A percentile compares a stretch with the other conserved stretches of the same genome.
Conservation (phyloP, 2,329 filamentous ascomycete species). For the Fusarium metavorans region DNA sequence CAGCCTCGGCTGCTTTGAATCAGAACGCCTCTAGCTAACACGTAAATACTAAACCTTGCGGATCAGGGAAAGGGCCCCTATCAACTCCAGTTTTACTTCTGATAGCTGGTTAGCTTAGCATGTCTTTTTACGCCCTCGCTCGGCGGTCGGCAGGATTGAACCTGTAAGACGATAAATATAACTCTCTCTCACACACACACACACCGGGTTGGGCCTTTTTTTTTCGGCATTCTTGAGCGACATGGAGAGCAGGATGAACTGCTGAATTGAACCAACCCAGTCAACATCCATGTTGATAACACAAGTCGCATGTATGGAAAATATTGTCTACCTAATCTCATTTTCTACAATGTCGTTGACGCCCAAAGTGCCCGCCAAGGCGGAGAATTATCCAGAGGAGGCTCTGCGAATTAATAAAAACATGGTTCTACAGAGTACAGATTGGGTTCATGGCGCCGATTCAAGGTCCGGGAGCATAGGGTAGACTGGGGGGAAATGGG, state of each 20-base stretch:
- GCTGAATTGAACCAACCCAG: neutral
- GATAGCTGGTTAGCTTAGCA: too few species aligned
- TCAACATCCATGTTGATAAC: neutral
- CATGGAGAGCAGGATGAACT: neutral
- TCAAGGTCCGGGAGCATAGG: neutral
- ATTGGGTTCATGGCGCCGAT: neutral
- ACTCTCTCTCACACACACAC: too few species aligned
- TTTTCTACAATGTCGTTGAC: neutral
- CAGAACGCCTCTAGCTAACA: too few species aligned
- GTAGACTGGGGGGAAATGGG: neutral
- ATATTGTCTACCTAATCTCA: neutral
- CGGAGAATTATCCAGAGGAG: neutral
- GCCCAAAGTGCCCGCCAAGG: conserved; percentile 7
- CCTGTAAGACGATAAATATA: too few species aligned
- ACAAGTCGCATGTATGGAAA: neutral
- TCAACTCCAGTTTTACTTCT: too few species aligned
- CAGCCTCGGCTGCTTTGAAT: too few species aligned
- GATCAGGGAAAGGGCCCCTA: too few species aligned
- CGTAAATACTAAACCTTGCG: too few species aligned
- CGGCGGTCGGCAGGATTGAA: too few species aligned
- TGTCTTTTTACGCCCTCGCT: too few species aligned
- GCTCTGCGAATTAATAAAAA: neutral
- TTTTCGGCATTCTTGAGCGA: too few species aligned
- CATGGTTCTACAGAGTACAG: neutral
- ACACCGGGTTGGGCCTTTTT: too few species aligned